Base-by-base conservation (phyloP, 225 moss, liverwort and hornwort genomes). In the Bryoerythrophyllum caledonicum region DNA sequence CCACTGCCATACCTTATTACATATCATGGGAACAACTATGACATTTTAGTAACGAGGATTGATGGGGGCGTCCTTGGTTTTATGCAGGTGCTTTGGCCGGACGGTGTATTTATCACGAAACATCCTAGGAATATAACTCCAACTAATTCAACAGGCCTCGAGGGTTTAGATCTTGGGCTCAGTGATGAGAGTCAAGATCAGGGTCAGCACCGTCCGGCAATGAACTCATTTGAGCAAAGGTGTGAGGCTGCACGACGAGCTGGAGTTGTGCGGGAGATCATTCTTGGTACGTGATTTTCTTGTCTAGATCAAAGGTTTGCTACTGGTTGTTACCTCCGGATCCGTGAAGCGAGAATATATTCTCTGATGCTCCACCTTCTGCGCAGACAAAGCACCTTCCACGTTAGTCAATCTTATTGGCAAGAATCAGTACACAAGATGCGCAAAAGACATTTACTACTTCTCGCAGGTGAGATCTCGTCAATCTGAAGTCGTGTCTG, bases 41-140 rank as follows among this genome's bases (percentile, higher is more conserved):
- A 48, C 19, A 51, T 60, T 4, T 16, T 23, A 5, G 49, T 57
- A 56, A 53, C n/a, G 19, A 58, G 72, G 43, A 30, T n/a, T 74
- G 54, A 70, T 72, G 40, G 57, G 52, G 71, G 27, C 6, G 48
- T 52, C 20, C 24, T 60, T 73, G 56, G 62, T 67, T 68, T 34
- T 64, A 38, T 59, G 71, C 80, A 88, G 88, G 82, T 90, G 74
- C 80, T 97, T 32, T 97, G 97, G 97, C 97, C 94, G 51, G 94
- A 97, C 76, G 97, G 97, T 26, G 74, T 97, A 60, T 97, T 97
- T 88, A 83, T 97, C 1, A 91, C 97, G 10, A 97, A 85, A 68
- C 91, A 93, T 54, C 90, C 88, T 19, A 81, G 72, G 49, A 83
- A 75, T 71, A 49, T 70, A 58, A 69, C 76, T 79, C 78, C 66